These are phyloP conservation scores for Fusarium lateritium DNA, from an alignment of 2,329 filamentous ascomycete genomes.

Conservation along the genomic window DNA sequence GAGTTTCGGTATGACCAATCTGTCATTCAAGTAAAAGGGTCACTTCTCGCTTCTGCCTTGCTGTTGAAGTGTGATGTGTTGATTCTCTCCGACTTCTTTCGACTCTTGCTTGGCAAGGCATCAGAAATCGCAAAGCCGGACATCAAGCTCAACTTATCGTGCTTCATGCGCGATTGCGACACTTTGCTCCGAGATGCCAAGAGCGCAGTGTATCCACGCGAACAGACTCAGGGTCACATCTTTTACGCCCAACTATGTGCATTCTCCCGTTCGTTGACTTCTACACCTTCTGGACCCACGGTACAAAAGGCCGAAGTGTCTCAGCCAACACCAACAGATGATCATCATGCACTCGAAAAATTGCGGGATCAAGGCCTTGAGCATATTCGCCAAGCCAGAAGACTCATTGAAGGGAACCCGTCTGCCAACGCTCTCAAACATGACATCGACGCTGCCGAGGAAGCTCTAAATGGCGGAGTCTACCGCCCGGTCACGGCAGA, in stretches of 20 bases:
- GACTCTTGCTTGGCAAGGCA: not conserved
- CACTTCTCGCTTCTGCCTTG: not conserved
- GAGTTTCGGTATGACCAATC: conserved; percentile 3
- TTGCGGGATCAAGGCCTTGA: not conserved
- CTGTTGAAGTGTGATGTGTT: conserved; percentile 6
- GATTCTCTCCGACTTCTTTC: conserved; percentile 6
- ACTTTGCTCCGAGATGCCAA: not conserved
- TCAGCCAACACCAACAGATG: not conserved
- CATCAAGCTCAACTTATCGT: not conserved
- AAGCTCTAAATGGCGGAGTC: not conserved
- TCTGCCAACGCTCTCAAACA: not conserved
- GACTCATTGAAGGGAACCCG: not conserved
- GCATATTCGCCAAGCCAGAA: not conserved
- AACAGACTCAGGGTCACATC: conserved; percentile 1
- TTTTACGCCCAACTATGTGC: not conserved
- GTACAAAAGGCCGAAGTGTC: too few species aligned
- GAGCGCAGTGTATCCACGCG: not conserved
- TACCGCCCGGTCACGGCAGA: conserved; percentile 7
- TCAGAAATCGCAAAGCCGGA: not conserved
- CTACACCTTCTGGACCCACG: not conserved
- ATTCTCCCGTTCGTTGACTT: not conserved
- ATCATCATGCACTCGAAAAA: not conserved
- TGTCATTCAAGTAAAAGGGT: not conserved
- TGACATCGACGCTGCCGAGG: not conserved
- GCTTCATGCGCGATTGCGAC: not conserved